A percentile compares a stretch with the other conserved stretches of the same genome.
phyloP scores from a whole-genome alignment of 2,329 filamentous ascomycete species.

The Botrytis galanthina region DNA sequence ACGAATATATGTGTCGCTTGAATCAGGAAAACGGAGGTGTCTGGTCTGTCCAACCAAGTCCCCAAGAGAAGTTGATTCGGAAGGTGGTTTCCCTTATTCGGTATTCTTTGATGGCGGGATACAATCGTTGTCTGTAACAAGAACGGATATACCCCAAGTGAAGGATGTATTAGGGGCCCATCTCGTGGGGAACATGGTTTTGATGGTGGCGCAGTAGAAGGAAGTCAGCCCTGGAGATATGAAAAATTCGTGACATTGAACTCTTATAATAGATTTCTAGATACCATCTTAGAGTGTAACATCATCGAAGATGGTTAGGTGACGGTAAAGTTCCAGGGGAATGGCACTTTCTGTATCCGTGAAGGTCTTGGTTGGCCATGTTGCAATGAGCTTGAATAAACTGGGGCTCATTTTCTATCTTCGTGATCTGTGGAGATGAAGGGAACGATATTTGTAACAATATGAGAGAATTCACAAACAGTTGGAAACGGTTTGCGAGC shows the following conservation, averaged over 20 bases:
- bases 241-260: background rate
- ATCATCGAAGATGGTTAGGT: background rate
- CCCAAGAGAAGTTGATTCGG: background rate
- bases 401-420: background rate
- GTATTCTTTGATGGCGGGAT: background rate
- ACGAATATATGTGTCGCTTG: background rate
- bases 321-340: background rate
- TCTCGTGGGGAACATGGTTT: background rate
- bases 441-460: background rate
- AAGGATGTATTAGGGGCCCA: background rate
- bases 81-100: background rate
- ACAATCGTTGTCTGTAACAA: background rate
- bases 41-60: background rate
- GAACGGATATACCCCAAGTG: background rate
- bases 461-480: background rate
- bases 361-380: background rate
- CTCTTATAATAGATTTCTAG: background rate
- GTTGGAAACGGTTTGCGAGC: background rate
- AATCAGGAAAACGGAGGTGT: no score
- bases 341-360: background rate
- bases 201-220: constrained; percentile 9
- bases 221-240: constrained; percentile 1
- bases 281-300: background rate
- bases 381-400: background rate
- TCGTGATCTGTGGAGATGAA: background rate